Percentiles rank a stretch among this genome's conserved stretches.
These are phyloP conservation scores for Aegilops umbellulata DNA, from an alignment of 176 grass and related monocot genomes.

Conservation along the genomic window DNA sequence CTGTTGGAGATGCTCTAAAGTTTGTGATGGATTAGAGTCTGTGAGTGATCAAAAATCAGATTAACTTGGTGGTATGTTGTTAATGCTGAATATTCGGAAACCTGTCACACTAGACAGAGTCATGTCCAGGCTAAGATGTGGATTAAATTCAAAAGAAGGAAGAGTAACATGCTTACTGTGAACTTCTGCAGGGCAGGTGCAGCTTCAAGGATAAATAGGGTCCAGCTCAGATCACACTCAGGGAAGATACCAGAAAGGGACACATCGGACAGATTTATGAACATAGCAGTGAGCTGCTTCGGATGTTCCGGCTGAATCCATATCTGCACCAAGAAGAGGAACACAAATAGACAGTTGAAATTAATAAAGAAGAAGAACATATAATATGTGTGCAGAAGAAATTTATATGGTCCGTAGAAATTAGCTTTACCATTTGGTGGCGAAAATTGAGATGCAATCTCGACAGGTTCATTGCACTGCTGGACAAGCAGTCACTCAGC, in stretches of 20 bases:
- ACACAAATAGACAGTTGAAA: neutral
- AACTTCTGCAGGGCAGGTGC: no score
- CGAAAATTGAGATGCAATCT: neutral
- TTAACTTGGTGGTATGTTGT: no score
- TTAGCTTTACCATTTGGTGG: neutral
- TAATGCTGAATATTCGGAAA: no score
- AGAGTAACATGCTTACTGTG: no score
- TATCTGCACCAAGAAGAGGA: neutral
- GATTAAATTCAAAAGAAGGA: no score
- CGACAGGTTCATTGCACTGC: neutral
- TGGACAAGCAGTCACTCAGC: neutral
- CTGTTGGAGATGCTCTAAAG: no score
- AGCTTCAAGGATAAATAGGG: no score
- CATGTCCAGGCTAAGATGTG: no score
- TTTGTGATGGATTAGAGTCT: no score
- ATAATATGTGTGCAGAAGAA: neutral
- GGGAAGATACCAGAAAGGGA: neutral
- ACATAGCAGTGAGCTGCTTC: neutral
- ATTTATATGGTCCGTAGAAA: neutral
- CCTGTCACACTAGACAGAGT: no score
- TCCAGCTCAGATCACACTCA: no score
- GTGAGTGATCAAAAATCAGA: no score
- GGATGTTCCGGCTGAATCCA: neutral
- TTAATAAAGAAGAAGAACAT: neutral
- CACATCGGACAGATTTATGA: neutral